Base-by-base conservation (phyloP, 73 alveolate genomes). In the Symbiodinium pilosum region DNA sequence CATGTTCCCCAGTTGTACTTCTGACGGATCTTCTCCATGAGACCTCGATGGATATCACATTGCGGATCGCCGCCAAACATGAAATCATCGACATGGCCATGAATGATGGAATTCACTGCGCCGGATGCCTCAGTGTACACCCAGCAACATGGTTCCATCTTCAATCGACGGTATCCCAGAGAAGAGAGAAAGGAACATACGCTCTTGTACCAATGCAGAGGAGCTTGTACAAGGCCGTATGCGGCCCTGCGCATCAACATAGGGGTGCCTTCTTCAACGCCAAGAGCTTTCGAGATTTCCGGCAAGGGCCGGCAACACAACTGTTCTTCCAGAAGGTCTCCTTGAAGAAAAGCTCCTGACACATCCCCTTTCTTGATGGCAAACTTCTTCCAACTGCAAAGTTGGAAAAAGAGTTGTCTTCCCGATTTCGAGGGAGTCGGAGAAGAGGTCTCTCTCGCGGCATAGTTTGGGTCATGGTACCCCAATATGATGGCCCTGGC, bases 111-210 rank as follows among this genome's bases (percentile, higher is more conserved):
- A 1, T 26, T 5, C 28, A 26, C 32, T n/a, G n/a, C n/a, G n/a
- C n/a, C n/a, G n/a, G n/a, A n/a, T n/a, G n/a, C n/a, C n/a, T n/a
- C 88, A 7, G 26, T 36, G 12, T 30, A 81, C 3, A 81, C 56
- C 88, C 88, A 81, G 21, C 88, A 81, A 81, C 88, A 81, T 81
- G 88, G 88, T 81, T 81, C 88, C 18, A 56, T 38, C 16, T 9
- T 26, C 32, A 81, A 24, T 18, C 39, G 24, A 39, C 14, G 32
- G 34, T 81, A 81, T 2, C 88, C 88, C 14, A 81, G n/a, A 2
- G 5, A 2, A 4, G 3, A 2, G 39, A 81, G 51, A 56, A 39
- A 36, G 88, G 8, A 39, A 56, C 41, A 14, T 14, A 81, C 41
- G 3, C 40, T 36, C 4, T 81, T 11, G 41, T 14, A 81, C 88